Evolutionary conservation across 2,329 filamentous ascomycete genomes (phyloP).

Genomic region (Neocucurbitaria cava): DNA sequence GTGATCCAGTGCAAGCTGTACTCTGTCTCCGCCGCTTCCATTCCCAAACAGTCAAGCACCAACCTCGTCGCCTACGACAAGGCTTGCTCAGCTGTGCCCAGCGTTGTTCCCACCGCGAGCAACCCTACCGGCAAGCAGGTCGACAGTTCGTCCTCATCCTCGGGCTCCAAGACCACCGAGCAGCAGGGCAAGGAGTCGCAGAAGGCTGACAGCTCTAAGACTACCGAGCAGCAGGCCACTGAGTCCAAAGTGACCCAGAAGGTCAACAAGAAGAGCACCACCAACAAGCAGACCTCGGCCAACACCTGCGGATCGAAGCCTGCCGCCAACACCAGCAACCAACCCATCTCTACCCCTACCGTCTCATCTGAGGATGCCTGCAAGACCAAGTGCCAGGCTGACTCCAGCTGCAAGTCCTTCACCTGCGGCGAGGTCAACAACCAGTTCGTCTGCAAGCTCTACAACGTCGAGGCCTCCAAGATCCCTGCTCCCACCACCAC

Average conservation of each 20-base stretch:
- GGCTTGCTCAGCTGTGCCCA: slow-evolving; percentile 16
- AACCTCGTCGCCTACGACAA: slow-evolving; percentile 24
- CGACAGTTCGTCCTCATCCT: neutral
- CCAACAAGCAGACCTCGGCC: neutral
- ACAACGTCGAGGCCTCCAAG: neutral
- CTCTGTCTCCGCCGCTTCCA: slow-evolving; percentile 8
- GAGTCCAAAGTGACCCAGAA: neutral
- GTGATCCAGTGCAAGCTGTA: slow-evolving; percentile 22
- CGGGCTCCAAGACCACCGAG: neutral
- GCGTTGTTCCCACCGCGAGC: slow-evolving; percentile 14
- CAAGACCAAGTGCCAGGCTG: slow-evolving; percentile 12
- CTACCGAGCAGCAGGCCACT: neutral
- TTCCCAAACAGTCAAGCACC: slow-evolving; percentile 13
- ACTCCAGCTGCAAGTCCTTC: slow-evolving; percentile 18
- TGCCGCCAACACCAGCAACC: slow-evolving; percentile 4
- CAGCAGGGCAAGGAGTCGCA: no score
- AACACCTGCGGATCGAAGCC: slow-evolving; percentile 13
- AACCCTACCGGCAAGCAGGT: slow-evolving; percentile 18
- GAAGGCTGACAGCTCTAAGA: neutral
- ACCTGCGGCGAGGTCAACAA: slow-evolving; percentile 11
- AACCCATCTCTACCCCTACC: slow-evolving; percentile 14
- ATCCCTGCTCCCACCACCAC: slow-evolving; percentile 12
- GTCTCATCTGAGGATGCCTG: slow-evolving; percentile 15
- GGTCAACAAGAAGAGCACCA: neutral
- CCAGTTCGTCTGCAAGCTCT: neutral